A percentile compares a stretch with the other conserved stretches of the same genome.
phyloP scores from a whole-genome alignment of 2,329 filamentous ascomycete genomes.

The Penicillium glabrum region DNA sequence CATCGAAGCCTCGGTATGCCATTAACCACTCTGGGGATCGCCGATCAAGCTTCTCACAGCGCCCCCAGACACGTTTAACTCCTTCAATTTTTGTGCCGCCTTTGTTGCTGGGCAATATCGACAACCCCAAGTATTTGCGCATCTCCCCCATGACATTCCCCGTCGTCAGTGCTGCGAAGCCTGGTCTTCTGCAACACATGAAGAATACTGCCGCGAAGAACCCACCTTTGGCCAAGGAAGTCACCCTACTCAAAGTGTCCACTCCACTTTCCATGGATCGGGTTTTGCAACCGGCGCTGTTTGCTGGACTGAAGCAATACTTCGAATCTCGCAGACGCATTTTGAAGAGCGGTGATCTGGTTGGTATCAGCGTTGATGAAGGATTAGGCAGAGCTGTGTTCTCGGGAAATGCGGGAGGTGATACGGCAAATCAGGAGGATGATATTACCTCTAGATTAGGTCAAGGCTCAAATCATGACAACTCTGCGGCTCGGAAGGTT shows the following conservation, averaged over 20 bases:
- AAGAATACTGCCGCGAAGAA: slow-evolving; percentile 47
- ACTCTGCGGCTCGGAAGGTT: slow-evolving; percentile 48
- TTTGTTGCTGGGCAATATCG: slow-evolving; percentile 81
- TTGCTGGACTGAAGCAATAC: slow-evolving; percentile 82
- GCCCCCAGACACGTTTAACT: slow-evolving; percentile 47
- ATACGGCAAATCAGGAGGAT: slow-evolving; percentile 67
- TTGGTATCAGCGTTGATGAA: slow-evolving; percentile 87
- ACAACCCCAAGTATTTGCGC: slow-evolving; percentile 73
- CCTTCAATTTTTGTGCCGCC: slow-evolving; percentile 78
- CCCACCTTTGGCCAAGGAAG: slow-evolving; percentile 68
- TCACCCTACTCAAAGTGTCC: slow-evolving; percentile 83
- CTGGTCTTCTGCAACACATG: slow-evolving; percentile 56
- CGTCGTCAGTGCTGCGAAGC: slow-evolving; percentile 47
- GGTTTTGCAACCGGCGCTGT: slow-evolving; percentile 78
- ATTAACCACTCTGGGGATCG: slow-evolving; percentile 52
- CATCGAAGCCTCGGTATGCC: slow-evolving; percentile 56
- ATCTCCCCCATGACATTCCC: slow-evolving; percentile 60
- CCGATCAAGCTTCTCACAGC: slow-evolving; percentile 56
- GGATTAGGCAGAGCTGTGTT: slow-evolving; percentile 79
- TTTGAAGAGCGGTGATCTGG: slow-evolving; percentile 81
- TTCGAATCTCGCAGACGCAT: slow-evolving; percentile 82
- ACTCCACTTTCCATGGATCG: slow-evolving; percentile 87
- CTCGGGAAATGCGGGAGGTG: slow-evolving; percentile 58
- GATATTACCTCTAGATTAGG: slow-evolving; percentile 56
- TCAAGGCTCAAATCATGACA: slow-evolving; percentile 26